Evolutionary conservation across 2,329 filamentous ascomycete species (phyloP).

Genomic region (Hysterium pulicare): DNA sequence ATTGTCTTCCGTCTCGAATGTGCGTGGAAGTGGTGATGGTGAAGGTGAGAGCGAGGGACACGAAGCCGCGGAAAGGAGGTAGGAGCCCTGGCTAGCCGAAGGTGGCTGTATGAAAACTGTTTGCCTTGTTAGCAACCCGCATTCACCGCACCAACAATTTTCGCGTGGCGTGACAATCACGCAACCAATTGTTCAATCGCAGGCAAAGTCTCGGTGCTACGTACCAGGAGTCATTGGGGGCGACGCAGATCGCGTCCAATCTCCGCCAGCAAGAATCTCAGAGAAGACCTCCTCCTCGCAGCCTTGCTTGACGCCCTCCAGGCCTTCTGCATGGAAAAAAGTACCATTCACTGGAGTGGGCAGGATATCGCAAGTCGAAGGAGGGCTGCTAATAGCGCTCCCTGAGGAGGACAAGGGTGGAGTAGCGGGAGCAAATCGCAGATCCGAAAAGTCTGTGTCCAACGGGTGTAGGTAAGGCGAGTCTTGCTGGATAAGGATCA

Average conservation of each 20-base stretch:
- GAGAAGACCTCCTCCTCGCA: constrained; percentile 67
- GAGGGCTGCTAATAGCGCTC: constrained; percentile 82
- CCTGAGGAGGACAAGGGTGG: constrained; percentile 82
- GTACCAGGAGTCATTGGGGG: constrained; percentile 89
- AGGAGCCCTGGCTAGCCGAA: constrained; percentile 63
- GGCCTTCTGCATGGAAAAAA: constrained; percentile 56
- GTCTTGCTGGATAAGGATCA: constrained; percentile 63
- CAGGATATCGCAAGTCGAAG: constrained; percentile 68
- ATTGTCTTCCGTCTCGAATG: constrained; percentile 70
- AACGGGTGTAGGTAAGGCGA: constrained; percentile 57
- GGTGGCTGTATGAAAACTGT: constrained; percentile 65
- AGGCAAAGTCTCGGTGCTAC: constrained; percentile 37
- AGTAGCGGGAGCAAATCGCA: constrained; percentile 75
- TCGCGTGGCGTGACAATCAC: not conserved
- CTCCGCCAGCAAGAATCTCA: constrained; percentile 68
- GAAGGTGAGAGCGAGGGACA: constrained; percentile 87
- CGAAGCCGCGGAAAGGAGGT: constrained; percentile 68
- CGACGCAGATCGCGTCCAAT: constrained; percentile 74
- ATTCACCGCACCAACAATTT: constrained; percentile 1
- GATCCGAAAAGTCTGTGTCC: constrained; percentile 68
- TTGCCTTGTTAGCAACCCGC: constrained; percentile 19
- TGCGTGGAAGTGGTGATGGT: constrained; percentile 72
- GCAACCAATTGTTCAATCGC: not conserved
- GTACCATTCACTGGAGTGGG: constrained; percentile 79
- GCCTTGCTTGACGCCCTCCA: constrained; percentile 49